phyloP scores from a whole-genome alignment of 176 grass and related monocot species.

The Cocos nucifera region DNA sequence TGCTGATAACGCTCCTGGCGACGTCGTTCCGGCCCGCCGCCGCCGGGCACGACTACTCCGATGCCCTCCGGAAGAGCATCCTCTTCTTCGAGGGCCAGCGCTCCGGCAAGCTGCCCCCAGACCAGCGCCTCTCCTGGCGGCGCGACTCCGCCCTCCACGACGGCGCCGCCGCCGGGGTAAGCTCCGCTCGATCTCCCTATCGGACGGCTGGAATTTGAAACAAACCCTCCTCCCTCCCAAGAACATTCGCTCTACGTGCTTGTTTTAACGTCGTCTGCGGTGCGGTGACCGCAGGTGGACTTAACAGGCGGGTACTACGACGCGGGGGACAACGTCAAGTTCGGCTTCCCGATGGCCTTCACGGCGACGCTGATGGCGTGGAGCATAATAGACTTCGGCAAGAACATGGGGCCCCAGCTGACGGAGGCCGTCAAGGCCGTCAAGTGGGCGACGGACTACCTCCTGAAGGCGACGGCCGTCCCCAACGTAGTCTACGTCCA shows the following conservation, averaged over 20 bases:
- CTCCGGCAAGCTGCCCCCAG: slow-evolving; percentile 44
- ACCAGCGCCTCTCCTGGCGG: slow-evolving; percentile 59
- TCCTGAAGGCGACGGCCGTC: slow-evolving; percentile 53
- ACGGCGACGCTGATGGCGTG: slow-evolving; percentile 82
- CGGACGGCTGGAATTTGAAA: neutral
- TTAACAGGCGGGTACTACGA: slow-evolving; percentile 87
- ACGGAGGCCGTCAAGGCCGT: slow-evolving; percentile 36
- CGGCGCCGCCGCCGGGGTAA: slow-evolving; percentile 50
- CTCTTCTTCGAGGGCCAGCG: slow-evolving; percentile 90
- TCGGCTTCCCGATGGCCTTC: slow-evolving; percentile 96
- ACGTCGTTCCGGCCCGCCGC: neutral
- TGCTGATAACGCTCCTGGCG: slow-evolving; percentile 14
- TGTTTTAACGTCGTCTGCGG: too few species aligned
- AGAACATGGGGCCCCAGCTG: slow-evolving; percentile 42
- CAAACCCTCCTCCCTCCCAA: too few species aligned
- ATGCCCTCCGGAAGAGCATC: slow-evolving; percentile 78
- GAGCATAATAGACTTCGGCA: slow-evolving; percentile 77
- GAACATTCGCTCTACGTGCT: too few species aligned
- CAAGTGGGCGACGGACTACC: slow-evolving; percentile 85
- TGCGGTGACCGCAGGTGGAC: slow-evolving; percentile 34
- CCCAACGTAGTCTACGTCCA: slow-evolving; percentile 61
- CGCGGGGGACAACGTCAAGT: slow-evolving; percentile 94
- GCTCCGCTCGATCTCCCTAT: neutral
- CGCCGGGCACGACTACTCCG: slow-evolving; percentile 45
- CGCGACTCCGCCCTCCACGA: slow-evolving; percentile 60